These are phyloP conservation scores for Eleusine coracana DNA, from an alignment of 176 grass and related monocot genomes.

Conservation along the genomic window DNA sequence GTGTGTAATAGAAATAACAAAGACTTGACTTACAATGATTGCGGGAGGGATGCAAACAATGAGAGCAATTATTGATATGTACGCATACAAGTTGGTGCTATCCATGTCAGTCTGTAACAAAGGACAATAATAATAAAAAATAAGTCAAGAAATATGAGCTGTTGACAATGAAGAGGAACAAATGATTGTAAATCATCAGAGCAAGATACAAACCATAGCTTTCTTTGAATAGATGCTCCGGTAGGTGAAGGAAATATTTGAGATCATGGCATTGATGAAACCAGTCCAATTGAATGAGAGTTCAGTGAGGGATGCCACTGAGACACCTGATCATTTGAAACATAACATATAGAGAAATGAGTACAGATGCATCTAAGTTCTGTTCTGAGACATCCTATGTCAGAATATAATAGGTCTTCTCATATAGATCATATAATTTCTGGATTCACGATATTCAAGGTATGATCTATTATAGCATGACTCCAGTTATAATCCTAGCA, in stretches of 20 bases:
- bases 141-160: constrained; percentile 17
- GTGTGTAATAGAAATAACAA: not conserved
- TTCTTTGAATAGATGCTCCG: constrained; percentile 95
- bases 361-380: not conserved
- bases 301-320: constrained; percentile 88
- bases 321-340: constrained; percentile 65
- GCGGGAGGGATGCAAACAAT: constrained; percentile 89
- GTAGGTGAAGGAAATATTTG: constrained; percentile 96
- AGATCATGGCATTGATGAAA: constrained; percentile 96
- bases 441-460: not conserved
- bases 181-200: constrained; percentile 26
- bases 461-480: constrained; percentile 9
- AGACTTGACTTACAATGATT: constrained; percentile 69
- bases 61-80: constrained; percentile 94
- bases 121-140: constrained; percentile 18
- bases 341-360: constrained; percentile 14
- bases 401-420: constrained; percentile 10
- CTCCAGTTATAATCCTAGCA: not conserved
- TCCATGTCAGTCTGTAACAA: constrained; percentile 89
- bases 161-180: constrained; percentile 10
- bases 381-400: constrained; percentile 10
- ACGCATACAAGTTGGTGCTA: constrained; percentile 89
- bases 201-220: constrained; percentile 74
- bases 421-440: constrained; percentile 13
- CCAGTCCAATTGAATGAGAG: constrained; percentile 94